phyloP scores from a whole-genome alignment of 805 yeast genomes.

The Ascoidea tarda region DNA sequence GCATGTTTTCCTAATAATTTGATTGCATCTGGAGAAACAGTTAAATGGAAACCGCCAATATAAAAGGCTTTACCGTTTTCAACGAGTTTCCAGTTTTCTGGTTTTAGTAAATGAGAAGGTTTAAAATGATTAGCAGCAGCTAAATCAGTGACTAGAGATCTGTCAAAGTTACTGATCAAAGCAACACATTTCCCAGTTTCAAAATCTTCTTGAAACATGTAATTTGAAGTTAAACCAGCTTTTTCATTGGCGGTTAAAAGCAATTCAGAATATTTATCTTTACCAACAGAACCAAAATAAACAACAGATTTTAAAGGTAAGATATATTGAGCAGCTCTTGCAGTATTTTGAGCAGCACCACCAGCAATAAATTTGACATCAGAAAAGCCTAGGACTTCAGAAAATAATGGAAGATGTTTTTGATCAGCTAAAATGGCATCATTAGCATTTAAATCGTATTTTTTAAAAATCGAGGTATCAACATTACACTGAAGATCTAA shows the following conservation, averaged over 20 bases:
- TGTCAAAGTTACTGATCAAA: constrained; percentile 70
- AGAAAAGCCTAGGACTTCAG: constrained; percentile 51
- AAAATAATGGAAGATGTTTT: constrained; percentile 74
- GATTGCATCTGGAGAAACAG: constrained; percentile 95
- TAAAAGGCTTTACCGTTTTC: constrained; percentile 72
- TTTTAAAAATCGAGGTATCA: constrained; percentile 50
- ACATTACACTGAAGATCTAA: constrained; percentile 78
- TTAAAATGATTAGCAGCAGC: constrained; percentile 98
- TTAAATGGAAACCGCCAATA: constrained; percentile 98
- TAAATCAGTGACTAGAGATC: constrained; percentile 91
- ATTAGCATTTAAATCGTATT: constrained; percentile 76
- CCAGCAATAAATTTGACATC: constrained; percentile 78
- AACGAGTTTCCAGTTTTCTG: constrained; percentile 82
- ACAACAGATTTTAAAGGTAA: constrained; percentile 73
- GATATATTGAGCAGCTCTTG: constrained; percentile 94
- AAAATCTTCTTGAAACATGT: constrained; percentile 61
- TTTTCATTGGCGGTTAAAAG: constrained; percentile 68
- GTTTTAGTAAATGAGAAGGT: constrained; percentile 71
- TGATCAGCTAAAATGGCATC: constrained; percentile 87
- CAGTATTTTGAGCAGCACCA: constrained; percentile 99
- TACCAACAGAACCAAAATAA: constrained; percentile 94
- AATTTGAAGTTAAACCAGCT: constrained; percentile 81
- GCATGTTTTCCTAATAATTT: constrained; percentile 85
- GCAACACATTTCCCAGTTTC: constrained; percentile 99
- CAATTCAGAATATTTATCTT: constrained; percentile 75